These are phyloP conservation scores for Laburnicola sp. DNA, from an alignment of 2,329 filamentous ascomycete genomes.

Conservation along the genomic window DNA sequence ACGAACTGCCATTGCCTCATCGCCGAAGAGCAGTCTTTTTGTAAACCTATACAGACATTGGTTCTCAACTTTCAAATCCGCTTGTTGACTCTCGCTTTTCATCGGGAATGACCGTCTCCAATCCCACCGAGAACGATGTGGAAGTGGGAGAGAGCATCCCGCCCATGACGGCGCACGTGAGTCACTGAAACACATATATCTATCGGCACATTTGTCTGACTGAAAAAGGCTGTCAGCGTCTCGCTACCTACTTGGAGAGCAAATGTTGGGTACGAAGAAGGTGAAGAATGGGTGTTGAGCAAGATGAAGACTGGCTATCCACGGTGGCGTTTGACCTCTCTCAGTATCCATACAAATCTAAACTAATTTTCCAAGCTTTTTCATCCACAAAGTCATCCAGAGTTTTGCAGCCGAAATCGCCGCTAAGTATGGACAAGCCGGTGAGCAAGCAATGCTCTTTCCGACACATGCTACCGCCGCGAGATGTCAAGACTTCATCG, in stretches of 20 bases:
- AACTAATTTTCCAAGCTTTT: conserved; percentile 65
- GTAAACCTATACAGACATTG: background rate
- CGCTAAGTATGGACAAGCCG: conserved; percentile 62
- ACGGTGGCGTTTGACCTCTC: conserved; percentile 54
- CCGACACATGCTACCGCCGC: conserved; percentile 70
- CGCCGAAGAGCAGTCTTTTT: background rate
- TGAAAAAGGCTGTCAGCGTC: conserved; percentile 82
- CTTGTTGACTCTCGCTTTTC: background rate
- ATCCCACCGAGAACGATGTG: conserved; percentile 38
- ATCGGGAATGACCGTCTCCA: conserved; percentile 26
- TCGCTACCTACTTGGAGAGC: conserved; percentile 91
- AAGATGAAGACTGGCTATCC: conserved; percentile 92
- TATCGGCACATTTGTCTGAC: conserved; percentile 11
- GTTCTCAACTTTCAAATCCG: background rate
- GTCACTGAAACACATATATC: conserved; percentile 22
- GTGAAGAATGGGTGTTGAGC: conserved; percentile 79
- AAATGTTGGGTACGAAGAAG: conserved; percentile 93
- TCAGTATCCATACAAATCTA: background rate
- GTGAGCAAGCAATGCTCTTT: conserved; percentile 78
- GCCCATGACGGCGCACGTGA: conserved; percentile 46
- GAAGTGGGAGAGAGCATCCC: conserved; percentile 46
- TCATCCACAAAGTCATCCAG: conserved; percentile 81
- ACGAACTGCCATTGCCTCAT: conserved; percentile 7
- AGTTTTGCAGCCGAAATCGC: conserved; percentile 71
- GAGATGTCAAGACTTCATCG: conserved; percentile 75